Base-by-base conservation (phyloP, 1,284 basidiomycete species). In the Microbotryum lychnidis-dioicae region DNA sequence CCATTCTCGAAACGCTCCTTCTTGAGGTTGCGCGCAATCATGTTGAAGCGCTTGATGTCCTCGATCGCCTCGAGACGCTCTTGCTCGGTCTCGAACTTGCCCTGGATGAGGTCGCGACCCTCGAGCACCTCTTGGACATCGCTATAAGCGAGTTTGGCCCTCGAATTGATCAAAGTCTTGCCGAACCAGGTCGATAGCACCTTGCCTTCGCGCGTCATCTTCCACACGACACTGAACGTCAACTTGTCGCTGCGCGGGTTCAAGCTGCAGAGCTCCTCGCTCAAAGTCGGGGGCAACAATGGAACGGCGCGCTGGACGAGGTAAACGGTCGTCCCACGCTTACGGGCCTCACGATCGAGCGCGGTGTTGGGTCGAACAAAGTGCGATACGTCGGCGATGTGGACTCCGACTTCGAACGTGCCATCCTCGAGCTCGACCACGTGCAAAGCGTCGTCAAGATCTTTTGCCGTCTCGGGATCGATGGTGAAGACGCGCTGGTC, bases 311-410 rank as follows among this genome's bases (percentile, higher is more conserved):
- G 85, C 75, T 97, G 94, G 48, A 97, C 86, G 49, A 98, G 85
- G 74, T 97, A 97, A 55, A 98, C 96, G 14, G 70, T 64, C 3
- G 93, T 97, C 31, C 92, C 94, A 66, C 94, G 84, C 78, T 97
- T 97, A 70, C 91, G 85, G 54, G 96, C 96, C 76, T 99, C 96
- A 44, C 96, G 90, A 73, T 99, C 96, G 69, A 99, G 80, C 20
- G 93, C 89, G 9, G 91, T 96, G 76, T 96, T 96, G 29, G 64
- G 91, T 85, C 79, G 92, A 73, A 77, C 77, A 77, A 97, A 98
- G 80, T 88, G 87, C 2, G 92, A 89, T 1, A 97, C 92, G 75
- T 99, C 96, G 23, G 93, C 89, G 69, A 98, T 85, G 73, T 98
- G 96, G 14, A 98, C 84, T 61, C 91, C 91, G 55, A 99, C 83